Evolutionary conservation across 2,329 filamentous ascomycete species (phyloP).

Genomic region (Aspergillus alliaceus): DNA sequence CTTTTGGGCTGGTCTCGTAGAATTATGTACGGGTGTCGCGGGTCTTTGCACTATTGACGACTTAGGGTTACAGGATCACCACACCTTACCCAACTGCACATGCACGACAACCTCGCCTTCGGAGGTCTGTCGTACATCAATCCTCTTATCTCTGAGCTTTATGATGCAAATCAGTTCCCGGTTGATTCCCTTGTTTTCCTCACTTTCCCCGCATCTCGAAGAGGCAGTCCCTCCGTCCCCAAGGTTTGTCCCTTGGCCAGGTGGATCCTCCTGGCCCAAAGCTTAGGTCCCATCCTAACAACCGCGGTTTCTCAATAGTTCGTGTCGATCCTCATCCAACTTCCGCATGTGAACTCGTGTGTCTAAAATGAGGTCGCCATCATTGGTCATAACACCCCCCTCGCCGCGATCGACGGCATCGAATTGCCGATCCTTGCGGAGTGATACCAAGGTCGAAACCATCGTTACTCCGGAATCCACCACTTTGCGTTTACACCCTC

Average conservation of each 20-base stretch:
- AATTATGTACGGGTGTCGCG: background rate
- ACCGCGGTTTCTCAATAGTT: constrained; percentile 19
- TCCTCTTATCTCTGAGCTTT: background rate
- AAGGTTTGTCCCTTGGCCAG: background rate
- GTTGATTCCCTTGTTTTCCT: background rate
- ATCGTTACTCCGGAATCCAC: background rate
- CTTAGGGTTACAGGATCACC: background rate
- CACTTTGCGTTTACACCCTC: background rate
- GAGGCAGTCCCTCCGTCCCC: constrained; percentile 3
- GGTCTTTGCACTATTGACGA: background rate
- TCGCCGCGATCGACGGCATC: constrained; percentile 9
- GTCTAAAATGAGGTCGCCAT: background rate
- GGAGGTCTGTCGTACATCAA: background rate
- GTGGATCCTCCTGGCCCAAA: constrained; percentile 7
- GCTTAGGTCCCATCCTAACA: constrained; percentile 8
- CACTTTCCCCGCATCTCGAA: constrained; percentile 6
- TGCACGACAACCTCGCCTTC: background rate
- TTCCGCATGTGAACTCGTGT: constrained; percentile 14
- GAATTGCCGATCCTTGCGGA: constrained; percentile 11
- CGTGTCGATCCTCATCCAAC: constrained; percentile 14
- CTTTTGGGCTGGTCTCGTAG: background rate
- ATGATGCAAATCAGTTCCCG: background rate
- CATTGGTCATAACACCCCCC: constrained; percentile 6
- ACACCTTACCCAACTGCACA: background rate
- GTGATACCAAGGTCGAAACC: background rate